phyloP scores from a whole-genome alignment of 345 rosid genomes.

The Stellera chamaejasme region DNA sequence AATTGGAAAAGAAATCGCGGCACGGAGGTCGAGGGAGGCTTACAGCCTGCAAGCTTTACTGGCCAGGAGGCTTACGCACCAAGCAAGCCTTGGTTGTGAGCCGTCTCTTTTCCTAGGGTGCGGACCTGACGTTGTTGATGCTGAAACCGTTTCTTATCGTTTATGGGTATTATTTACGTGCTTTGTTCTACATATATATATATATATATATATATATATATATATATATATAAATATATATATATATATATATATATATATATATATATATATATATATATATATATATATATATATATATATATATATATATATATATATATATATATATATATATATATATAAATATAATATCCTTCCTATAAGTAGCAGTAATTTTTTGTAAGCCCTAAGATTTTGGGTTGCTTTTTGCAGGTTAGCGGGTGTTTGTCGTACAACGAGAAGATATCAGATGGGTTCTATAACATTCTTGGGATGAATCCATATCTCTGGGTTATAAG shows the following conservation, averaged over 20 bases:
- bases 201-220: too few relatives aligned
- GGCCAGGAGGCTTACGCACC: constrained; percentile 64
- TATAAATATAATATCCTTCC: too few relatives aligned
- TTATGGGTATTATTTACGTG: constrained; percentile 54
- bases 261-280: too few relatives aligned
- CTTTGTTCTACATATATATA: too few relatives aligned
- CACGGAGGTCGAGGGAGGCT: constrained; percentile 43
- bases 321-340: too few relatives aligned
- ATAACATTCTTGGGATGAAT: constrained; percentile 89
- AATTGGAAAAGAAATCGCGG: constrained; percentile 21
- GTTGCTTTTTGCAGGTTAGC: constrained; percentile 45
- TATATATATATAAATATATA: too few relatives aligned
- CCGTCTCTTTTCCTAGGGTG: constrained; percentile 27
- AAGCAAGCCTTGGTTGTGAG: constrained; percentile 48
- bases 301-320: too few relatives aligned
- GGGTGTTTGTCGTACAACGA: constrained; percentile 86
- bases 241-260: too few relatives aligned
- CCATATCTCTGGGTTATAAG: constrained; percentile 93
- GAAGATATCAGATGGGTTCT: constrained; percentile 87
- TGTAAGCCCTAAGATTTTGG: neutral
- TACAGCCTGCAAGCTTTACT: constrained; percentile 67
- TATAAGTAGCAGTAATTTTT: neutral
- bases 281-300: too few relatives aligned
- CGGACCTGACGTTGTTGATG: constrained; percentile 26
- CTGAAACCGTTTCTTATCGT: constrained; percentile 67